Evolutionary conservation across 192 early-diverging fungal genomes (phyloP), one percentile per base, ranked within the genome.

Genomic region (Mortierella claussenii): DNA sequence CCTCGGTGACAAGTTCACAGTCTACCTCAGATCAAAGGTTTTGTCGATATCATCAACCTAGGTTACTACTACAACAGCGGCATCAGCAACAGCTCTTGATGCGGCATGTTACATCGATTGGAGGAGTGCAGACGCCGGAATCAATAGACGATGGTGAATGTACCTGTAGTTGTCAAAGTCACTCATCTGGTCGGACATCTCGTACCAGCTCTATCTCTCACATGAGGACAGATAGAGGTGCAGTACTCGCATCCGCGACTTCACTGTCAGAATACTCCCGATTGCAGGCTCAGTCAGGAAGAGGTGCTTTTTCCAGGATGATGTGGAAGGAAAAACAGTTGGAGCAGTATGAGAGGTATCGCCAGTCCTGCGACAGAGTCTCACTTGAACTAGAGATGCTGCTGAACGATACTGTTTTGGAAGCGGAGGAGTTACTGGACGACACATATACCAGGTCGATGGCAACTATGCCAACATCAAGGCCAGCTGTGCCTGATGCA

Each of bases 261-360:
- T 52, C 51, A 27, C 30, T 50, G 17, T 58, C 46, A 8, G 20
- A 37, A 46, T 54, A 24, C 58, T 11, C 40, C 51, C 32, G 60
- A 11, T 2, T 56, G 28, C 69, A 49, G 33, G 45, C 23, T 31
- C 42, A 30, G 37, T 27, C 65, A 46, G 30, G 18, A 10, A 68
- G 50, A 49, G 53, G 33, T 12, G 49, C 21, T 0, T 69, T 53
- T 32, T 69, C 67, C n/a, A 60, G 50, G 33, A 65, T 74, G 55
- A 47, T 74, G 11, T 74, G 69, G 69, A 74, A 48, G 31, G 69
- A 74, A n/a, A 74, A 74, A 46, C 69, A 74, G 24, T 32, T 52
- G 49, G 69, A 74, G 48, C 69, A 74, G 49, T 74, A 65, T 45
- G 69, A 74, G 24, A 54, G 69, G 13, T 74, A 74, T 24, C 26